These are phyloP conservation scores for Ceratocystis eucalypticola DNA, from an alignment of 2,329 filamentous ascomycete genomes.

Conservation along the genomic window DNA sequence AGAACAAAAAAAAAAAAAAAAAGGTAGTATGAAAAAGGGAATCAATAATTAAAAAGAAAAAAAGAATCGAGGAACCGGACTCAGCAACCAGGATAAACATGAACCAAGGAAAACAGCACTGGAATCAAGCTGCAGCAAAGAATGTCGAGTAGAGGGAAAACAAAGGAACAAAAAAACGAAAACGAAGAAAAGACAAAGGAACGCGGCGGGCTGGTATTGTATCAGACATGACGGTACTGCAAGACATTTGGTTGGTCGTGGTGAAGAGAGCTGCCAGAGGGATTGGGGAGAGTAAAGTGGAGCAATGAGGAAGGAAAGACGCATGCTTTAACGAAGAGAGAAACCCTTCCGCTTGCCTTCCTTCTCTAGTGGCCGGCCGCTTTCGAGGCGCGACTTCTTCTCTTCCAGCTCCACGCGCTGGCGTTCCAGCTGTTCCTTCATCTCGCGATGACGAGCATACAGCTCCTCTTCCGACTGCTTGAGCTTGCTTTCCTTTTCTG, in stretches of 20 bases:
- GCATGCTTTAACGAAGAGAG: constrained; percentile 68
- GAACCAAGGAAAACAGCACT: constrained; percentile 22
- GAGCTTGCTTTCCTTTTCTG: constrained; percentile 98
- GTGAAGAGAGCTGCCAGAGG: constrained; percentile 28
- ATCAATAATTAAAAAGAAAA: constrained; percentile 20
- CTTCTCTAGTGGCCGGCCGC: constrained; percentile 88
- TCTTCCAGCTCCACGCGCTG: constrained; percentile 92
- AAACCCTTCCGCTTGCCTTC: constrained; percentile 99
- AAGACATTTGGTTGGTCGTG: constrained; percentile 37
- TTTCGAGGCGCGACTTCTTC: constrained; percentile 94
- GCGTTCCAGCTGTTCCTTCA: constrained; percentile 98
- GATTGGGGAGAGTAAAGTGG: not conserved
- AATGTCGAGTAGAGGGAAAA: constrained; percentile 29
- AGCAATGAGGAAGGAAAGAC: constrained; percentile 21
- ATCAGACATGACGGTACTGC: constrained; percentile 45
- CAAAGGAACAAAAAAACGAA: constrained; percentile 29
- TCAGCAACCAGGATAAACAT: constrained; percentile 18
- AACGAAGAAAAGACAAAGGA: constrained; percentile 34
- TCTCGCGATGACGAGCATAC: constrained; percentile 94
- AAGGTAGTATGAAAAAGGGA: constrained; percentile 17
- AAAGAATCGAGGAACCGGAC: constrained; percentile 14
- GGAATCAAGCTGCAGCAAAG: constrained; percentile 16
- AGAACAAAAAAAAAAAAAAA: constrained; percentile 12
- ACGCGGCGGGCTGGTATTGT: constrained; percentile 45
- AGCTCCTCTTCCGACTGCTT: constrained; percentile 99